A percentile compares a stretch with the other conserved stretches of the same genome.
Conservation (phyloP, 2,329 filamentous ascomycete species). For the Zasmidium angulare region DNA sequence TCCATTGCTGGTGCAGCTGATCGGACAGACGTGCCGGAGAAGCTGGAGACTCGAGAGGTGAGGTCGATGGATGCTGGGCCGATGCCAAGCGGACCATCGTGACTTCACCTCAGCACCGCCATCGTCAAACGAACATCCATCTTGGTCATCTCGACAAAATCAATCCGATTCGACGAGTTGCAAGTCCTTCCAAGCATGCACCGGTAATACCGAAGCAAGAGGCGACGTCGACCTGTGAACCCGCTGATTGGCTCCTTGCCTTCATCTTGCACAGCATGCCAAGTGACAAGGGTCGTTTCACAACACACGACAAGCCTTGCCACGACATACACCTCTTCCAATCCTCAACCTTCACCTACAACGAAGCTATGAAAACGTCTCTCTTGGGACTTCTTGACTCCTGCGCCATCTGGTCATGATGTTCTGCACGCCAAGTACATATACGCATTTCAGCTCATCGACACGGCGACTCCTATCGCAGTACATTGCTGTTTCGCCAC, state of each 20-base stretch:
- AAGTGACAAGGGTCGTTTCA: neutral
- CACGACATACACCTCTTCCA: neutral
- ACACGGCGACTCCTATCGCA: neutral
- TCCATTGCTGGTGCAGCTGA: too few species aligned
- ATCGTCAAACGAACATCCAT: neutral
- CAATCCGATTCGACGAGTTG: neutral
- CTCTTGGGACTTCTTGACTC: slow-evolving; percentile 2
- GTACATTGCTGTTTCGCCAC: slow-evolving; percentile 3
- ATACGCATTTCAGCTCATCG: neutral
- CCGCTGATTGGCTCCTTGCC: neutral
- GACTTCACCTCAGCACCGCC: neutral
- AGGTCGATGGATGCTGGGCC: neutral
- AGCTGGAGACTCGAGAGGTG: too few species aligned
- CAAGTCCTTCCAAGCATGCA: neutral
- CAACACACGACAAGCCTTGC: neutral
- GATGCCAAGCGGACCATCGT: neutral
- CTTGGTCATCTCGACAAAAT: neutral
- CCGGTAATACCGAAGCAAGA: neutral
- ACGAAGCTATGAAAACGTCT: neutral
- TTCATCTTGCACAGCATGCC: neutral
- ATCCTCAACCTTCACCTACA: neutral
- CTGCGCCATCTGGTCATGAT: slow-evolving; percentile 12
- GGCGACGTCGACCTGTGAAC: neutral
- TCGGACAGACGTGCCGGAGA: too few species aligned
- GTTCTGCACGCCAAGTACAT: slow-evolving; percentile 8